These are phyloP conservation scores for Verticillium dahliae DNA, from an alignment of 2,329 filamentous ascomycete genomes.

Conservation along the genomic window DNA sequence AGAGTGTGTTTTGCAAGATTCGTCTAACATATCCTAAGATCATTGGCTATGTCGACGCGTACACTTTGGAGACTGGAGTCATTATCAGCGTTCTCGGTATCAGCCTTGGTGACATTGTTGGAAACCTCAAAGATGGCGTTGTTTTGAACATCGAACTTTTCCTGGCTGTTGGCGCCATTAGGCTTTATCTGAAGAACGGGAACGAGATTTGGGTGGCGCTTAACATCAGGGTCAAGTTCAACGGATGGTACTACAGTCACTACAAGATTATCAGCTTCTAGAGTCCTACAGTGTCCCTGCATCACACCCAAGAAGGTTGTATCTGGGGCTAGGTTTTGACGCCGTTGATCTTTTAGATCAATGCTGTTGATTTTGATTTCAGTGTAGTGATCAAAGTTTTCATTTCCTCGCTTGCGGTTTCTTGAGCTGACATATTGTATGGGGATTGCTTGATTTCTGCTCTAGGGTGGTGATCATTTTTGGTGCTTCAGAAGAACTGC, in stretches of 20 bases:
- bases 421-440: no score
- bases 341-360: no score
- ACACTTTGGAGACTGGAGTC: neutral
- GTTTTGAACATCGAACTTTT: constrained; percentile 1
- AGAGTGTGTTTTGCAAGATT: neutral
- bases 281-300: neutral
- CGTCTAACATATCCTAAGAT: neutral
- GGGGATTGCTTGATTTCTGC: no score
- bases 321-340: no score
- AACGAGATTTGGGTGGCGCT: constrained; percentile 5
- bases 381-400: no score
- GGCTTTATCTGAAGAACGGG: constrained; percentile 7
- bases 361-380: no score
- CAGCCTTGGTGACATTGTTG: constrained; percentile 2
- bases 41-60: constrained; percentile 2
- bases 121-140: constrained; percentile 6
- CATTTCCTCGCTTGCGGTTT: no score
- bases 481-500: no score
- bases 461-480: no score
- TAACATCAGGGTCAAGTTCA: constrained; percentile 1
- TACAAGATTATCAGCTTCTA: constrained; percentile 3
- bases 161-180: neutral
- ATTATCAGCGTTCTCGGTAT: neutral
- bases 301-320: no score
- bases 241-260: constrained; percentile 1